Base-by-base conservation (phyloP, 2,329 filamentous ascomycete genomes). In the Sclerotinia subarctica region DNA sequence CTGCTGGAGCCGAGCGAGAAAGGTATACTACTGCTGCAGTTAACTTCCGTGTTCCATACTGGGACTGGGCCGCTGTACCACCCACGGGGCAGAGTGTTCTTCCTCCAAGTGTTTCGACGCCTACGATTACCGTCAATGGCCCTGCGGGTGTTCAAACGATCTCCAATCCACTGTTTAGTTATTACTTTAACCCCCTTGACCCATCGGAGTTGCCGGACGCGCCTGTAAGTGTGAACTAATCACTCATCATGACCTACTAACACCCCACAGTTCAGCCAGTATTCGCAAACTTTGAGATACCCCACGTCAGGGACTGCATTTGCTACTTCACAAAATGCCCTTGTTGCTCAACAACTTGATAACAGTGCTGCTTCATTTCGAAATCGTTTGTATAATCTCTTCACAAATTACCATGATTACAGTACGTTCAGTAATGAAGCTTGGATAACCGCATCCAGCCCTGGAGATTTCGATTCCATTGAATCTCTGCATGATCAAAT, bases 391-490 rank as follows among this genome's bases (percentile, higher is more conserved):
- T 90, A 88, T 73, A 88, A 86, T 64, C 81, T 93, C 1, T 86
- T 91, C 70, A 86, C 88, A 11, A 86, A 85, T 68, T 92, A 91
- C 75, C 81, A 84, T 57, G 85, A 91, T 72, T 92, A 88, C 75
- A 85, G 86, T 21, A 81, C 84, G 21, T 91, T 93, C 75, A 88
- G 88, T 73, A 93, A 89, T 74, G 88, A 91, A 75, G 86, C 84
- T 1, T 89, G 85, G 84, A 82, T 83, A n/a, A 77, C 78, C 5
- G 79, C 79, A 19, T 80, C 82, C 59, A 78, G 82, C 49, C 69
- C 70, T 10, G 67, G 69, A 10, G 81, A 81, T 17, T 84, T 84
- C 63, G 90, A 92, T 76, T 91, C 88, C 15, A 78, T 90, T 46
- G 88, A 90, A 76, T 83, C 85, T 0, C 78, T 90, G 5, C 88